Conservation (phyloP, 352 stramenopile genomes). For the Globisporangium spinosum region DNA sequence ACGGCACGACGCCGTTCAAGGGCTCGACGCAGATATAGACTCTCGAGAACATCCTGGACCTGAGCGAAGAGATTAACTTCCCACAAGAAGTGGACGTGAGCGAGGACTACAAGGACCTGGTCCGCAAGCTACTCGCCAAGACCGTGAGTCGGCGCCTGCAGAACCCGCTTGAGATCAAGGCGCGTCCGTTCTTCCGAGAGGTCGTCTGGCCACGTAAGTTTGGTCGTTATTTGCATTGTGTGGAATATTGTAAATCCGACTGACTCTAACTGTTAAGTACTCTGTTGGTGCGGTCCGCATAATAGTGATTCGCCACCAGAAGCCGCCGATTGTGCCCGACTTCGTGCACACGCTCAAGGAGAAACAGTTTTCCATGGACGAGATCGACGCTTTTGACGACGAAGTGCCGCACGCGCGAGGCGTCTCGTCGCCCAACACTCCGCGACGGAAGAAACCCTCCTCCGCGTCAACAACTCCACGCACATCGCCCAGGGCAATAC, state of each 20-base stretch:
- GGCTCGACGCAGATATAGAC: conserved; percentile 40
- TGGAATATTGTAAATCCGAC: no score
- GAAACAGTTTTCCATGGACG: conserved; percentile 18
- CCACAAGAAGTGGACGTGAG: conserved; percentile 52
- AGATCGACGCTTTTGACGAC: conserved; percentile 35
- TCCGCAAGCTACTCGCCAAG: conserved; percentile 38
- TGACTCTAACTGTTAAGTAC: neutral
- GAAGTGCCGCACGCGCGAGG: conserved; percentile 37
- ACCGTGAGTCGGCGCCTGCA: conserved; percentile 64
- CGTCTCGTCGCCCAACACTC: conserved; percentile 18
- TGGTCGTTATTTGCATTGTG: no score
- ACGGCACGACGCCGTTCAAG: conserved; percentile 45
- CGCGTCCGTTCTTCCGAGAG: conserved; percentile 89
- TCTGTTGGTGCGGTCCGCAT: neutral
- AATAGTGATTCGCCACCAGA: conserved; percentile 45
- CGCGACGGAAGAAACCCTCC: conserved; percentile 7
- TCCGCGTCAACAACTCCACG: neutral
- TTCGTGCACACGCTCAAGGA: conserved; percentile 40
- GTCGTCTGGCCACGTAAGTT: conserved; percentile 86
- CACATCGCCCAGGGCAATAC: conserved; percentile 2
- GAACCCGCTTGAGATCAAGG: conserved; percentile 89
- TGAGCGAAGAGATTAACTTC: conserved; percentile 47
- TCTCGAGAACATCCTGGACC: conserved; percentile 46
- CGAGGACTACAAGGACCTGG: conserved; percentile 70
- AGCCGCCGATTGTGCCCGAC: conserved; percentile 33